Evolutionary conservation across 2,329 filamentous ascomycete species (phyloP).

Genomic region (Sphaceloma murrayae): DNA sequence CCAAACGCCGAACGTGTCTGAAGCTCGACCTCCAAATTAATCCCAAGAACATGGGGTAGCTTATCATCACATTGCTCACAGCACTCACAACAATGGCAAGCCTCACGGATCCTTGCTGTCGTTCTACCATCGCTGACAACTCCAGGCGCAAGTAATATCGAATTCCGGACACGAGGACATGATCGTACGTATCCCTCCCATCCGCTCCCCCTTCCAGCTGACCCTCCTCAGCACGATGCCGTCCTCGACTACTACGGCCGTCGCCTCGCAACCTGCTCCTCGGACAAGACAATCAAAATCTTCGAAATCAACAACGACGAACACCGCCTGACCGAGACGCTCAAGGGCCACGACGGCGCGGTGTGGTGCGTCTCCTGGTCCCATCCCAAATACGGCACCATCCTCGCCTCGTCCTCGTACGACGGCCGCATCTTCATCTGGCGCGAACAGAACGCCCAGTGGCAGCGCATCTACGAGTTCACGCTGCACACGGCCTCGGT

Average conservation of each 20-base stretch:
- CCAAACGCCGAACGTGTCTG: not conserved
- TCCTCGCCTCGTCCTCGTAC: slow-evolving; percentile 89
- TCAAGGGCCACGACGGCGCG: slow-evolving; percentile 94
- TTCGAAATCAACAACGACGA: slow-evolving; percentile 94
- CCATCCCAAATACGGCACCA: slow-evolving; percentile 96
- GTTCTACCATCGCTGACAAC: slow-evolving; percentile 19
- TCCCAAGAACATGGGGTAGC: not conserved
- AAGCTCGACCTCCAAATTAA: slow-evolving; percentile 1
- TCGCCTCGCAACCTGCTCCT: slow-evolving; percentile 91
- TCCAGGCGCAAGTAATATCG: slow-evolving; percentile 66
- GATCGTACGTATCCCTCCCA: slow-evolving; percentile 64
- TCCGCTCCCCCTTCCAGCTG: not conserved
- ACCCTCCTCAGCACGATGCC: slow-evolving; percentile 69
- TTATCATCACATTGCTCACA: slow-evolving; percentile 7
- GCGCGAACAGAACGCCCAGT: slow-evolving; percentile 61
- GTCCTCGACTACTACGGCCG: slow-evolving; percentile 98
- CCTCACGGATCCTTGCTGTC: too few species aligned
- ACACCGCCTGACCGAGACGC: slow-evolving; percentile 80
- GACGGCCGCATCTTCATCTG: slow-evolving; percentile 98
- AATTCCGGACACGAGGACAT: slow-evolving; percentile 95
- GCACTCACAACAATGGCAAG: slow-evolving; percentile 19
- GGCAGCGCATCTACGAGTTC: slow-evolving; percentile 83
- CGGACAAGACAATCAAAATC: slow-evolving; percentile 98
- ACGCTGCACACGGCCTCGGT: slow-evolving; percentile 90
- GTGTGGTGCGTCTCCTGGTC: slow-evolving; percentile 98